Base-by-base conservation (phyloP, 495 filamentous ascomycete genomes). In the Ascobolus immersus region DNA sequence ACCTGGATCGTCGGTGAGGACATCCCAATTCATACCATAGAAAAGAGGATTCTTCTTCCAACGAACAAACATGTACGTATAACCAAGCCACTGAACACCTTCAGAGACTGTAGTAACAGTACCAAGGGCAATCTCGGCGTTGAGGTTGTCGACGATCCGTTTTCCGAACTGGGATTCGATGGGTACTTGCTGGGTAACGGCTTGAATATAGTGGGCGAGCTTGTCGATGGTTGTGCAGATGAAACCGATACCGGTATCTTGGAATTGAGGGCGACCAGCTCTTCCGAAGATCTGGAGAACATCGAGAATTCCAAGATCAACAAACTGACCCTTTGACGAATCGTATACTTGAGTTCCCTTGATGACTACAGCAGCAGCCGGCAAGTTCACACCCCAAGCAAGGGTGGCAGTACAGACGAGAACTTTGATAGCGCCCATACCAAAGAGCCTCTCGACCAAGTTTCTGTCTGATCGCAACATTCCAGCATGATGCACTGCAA, bases 321-420 rank as follows among this genome's bases (percentile, higher is more conserved):
- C 73, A 47, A 93, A 94, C 57, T 84, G 89, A 52, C 86, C 86
- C 38, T 86, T 82, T 52, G 86, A 74, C 0, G 86, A 70, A 49
- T 82, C 93, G 55, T 99, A 99, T 2, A 99, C 58, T 50, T 93
- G 81, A 4, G 86, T 94, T 12, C 86, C 86, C 52, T 94, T 94
- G 58, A 99, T 99, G 34, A 99, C 65, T 17, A 99, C 86, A 2
- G 86, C 90, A 9, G 89, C 84, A 6, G 86, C 86, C 1, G 86
- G 86, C 51, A 99, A 67, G 56, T 99, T 99, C 42, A 99, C 84
- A 67, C 86, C 86, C 86, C 86, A 99, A 7, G 86, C 86, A 27
- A 99, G 60, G 0, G 86, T 99, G 8, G 86, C 86, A 10, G 86
- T 99, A 69, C 89, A 94, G 58, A 86, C 94, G 5, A 99, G 71